Percentiles rank a stretch among this genome's conserved stretches.
phyloP scores from a whole-genome alignment of 495 filamentous ascomycete genomes.

The Penicillium coffeae region DNA sequence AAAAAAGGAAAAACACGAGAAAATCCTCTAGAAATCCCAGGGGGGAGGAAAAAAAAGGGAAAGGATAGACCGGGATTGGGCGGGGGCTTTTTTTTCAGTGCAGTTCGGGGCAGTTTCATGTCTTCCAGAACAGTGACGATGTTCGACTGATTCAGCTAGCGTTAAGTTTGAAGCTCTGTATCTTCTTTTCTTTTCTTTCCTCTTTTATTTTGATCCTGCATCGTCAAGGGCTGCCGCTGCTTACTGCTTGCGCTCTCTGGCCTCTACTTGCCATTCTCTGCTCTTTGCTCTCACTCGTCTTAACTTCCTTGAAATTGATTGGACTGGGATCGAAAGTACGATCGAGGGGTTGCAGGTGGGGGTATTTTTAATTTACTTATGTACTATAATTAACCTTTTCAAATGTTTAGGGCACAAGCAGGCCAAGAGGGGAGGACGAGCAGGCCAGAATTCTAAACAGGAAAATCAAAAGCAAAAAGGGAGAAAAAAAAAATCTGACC shows the following conservation, averaged over 20 bases:
- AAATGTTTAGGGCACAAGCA: background rate
- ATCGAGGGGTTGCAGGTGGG: conserved; percentile 18
- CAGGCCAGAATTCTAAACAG: background rate
- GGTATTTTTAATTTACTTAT: background rate
- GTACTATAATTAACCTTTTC: background rate
- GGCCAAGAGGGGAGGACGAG: background rate
- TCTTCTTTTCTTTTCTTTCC: background rate
- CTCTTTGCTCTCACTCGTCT: background rate
- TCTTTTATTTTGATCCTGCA: too few relatives aligned
- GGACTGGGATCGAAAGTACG: conserved; percentile 15
- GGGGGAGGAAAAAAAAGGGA: conserved; percentile 2
- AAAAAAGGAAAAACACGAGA: background rate
- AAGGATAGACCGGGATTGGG: conserved; percentile 13
- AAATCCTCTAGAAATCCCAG: background rate
- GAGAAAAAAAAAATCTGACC: background rate
- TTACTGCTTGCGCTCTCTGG: background rate
- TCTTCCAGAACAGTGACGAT: conserved; percentile 18
- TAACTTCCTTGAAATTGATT: background rate
- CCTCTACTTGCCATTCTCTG: background rate
- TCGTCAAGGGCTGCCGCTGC: too few relatives aligned
- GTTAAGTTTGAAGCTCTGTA: background rate
- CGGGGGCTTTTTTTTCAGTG: background rate
- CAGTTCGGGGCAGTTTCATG: conserved; percentile 13
- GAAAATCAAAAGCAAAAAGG: background rate
- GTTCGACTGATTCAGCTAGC: too few relatives aligned